A percentile compares a stretch with the other conserved stretches of the same genome.
Evolutionary conservation across 2,329 filamentous ascomycete species (phyloP).

Genomic region (Dothiorella sarmentorum): DNA sequence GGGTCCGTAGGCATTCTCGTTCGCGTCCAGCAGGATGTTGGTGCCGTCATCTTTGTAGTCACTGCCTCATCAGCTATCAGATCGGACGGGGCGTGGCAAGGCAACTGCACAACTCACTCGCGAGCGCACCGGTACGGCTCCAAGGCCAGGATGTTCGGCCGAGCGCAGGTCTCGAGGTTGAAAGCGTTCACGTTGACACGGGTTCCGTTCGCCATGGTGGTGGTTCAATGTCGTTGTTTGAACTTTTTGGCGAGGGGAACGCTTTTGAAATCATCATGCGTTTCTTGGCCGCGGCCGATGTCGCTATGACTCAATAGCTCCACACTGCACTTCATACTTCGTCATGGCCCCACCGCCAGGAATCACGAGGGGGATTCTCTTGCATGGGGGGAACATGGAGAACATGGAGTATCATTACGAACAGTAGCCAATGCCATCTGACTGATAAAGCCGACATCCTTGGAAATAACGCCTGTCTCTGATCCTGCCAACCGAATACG

Average conservation of each 20-base stretch:
- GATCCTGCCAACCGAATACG: neutral
- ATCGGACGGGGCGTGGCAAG: slow-evolving; percentile 22
- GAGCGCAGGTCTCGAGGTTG: slow-evolving; percentile 48
- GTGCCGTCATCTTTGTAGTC: slow-evolving; percentile 99
- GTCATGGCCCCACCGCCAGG: slow-evolving; percentile 9
- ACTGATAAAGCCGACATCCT: neutral
- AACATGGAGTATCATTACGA: slow-evolving; percentile 1
- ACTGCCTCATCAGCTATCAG: slow-evolving; percentile 48
- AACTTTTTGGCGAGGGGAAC: slow-evolving; percentile 8
- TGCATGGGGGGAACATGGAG: neutral
- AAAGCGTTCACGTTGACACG: slow-evolving; percentile 36
- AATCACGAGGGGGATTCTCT: neutral
- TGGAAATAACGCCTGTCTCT: neutral
- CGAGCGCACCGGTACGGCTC: slow-evolving; percentile 54
- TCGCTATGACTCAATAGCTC: slow-evolving; percentile 19
- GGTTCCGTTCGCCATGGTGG: slow-evolving; percentile 12
- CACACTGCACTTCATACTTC: neutral
- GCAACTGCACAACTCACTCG: slow-evolving; percentile 42
- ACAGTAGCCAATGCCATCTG: neutral
- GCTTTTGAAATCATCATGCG: slow-evolving; percentile 10
- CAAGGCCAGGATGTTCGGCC: slow-evolving; percentile 52
- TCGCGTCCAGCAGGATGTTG: slow-evolving; percentile 94
- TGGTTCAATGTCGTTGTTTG: neutral
- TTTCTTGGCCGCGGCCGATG: slow-evolving; percentile 14
- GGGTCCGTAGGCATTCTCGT: slow-evolving; percentile 94